Evolutionary conservation across 2,329 filamentous ascomycete genomes (phyloP).

Genomic region (Elsinoe batatas): DNA sequence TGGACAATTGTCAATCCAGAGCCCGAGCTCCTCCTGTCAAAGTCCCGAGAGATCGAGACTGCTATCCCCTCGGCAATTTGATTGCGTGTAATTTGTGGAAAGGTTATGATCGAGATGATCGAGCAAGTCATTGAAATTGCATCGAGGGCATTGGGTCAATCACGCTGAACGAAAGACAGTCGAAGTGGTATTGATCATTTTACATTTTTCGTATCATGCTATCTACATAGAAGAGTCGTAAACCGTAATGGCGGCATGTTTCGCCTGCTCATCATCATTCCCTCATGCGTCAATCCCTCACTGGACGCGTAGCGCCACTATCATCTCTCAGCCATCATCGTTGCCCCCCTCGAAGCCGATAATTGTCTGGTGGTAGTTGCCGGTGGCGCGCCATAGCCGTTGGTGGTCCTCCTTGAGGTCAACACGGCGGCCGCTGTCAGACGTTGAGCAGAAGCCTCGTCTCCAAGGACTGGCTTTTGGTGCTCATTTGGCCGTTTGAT

Average conservation of each 20-base stretch:
- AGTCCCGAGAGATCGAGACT: constrained; percentile 9
- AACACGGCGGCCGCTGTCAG: not conserved
- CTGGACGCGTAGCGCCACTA: not conserved
- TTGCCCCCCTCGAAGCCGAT: not conserved
- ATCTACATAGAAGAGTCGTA: constrained; percentile 11
- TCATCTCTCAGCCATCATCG: not conserved
- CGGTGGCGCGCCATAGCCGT: not conserved
- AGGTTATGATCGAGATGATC: not conserved
- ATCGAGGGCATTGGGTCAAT: not conserved
- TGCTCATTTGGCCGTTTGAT: constrained; percentile 9
- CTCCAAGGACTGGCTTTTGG: not conserved
- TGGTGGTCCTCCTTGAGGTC: not conserved
- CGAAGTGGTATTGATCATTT: not conserved
- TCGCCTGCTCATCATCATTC: not conserved
- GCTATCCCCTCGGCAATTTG: constrained; percentile 4
- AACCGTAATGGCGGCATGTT: not conserved
- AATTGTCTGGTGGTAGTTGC: not conserved
- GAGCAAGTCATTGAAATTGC: not conserved
- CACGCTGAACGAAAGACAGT: not conserved
- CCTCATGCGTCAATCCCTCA: not conserved
- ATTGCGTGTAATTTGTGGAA: not conserved
- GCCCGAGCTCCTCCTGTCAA: not conserved
- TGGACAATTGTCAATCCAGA: not conserved
- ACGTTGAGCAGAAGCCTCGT: constrained; percentile 4
- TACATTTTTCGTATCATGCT: not conserved